Base-by-base conservation (phyloP, 2,329 filamentous ascomycete species). In the Teratosphaeria gauchensis region DNA sequence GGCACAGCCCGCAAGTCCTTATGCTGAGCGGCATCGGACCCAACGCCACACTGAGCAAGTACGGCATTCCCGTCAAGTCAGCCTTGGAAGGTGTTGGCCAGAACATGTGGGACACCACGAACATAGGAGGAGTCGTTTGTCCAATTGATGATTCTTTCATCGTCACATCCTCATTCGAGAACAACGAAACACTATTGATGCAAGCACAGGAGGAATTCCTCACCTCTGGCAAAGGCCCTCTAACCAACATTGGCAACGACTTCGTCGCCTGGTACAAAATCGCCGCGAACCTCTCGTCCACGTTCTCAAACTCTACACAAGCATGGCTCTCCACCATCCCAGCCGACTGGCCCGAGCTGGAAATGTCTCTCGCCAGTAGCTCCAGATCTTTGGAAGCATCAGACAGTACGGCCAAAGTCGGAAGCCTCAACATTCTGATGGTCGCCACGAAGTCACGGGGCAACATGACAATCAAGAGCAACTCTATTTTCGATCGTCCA, bases 31-130 rank as follows among this genome's bases (percentile, higher is more conserved):
- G 68, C n/a, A 58, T 70, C 54, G 64, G 66, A 7, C 63, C 63
- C 19, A 69, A 67, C 0, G 66, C 69, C 4, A 66, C 66, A 2
- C 63, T 76, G 24, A n/a, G n/a, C 8, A 42, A 28, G 6, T 46
- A 51, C 56, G 66, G 75, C 16, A 82, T 83, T 38, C 66, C 73
- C 0, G 63, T 80, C 1, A 59, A 82, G 1, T 72, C 73, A 3
- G 73, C 79, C 48, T 73, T 78, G 0, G 75, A 76, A 0, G 80
- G 80, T 1, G 81, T 83, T 1, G 69, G 69, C 28, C 65, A 66
- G 42, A 67, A 68, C 33, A 28, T 57, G 32, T 57, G 55, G 55
- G 46, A 53, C 32, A 19, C 31, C 16, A 30, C 48, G 11, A 33
- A 32, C 55, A 33, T 52, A 14, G 55, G 30, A 4, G 32, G 32